phyloP scores from a whole-genome alignment of 139 green algal species.

The Coccomyxa sp. region DNA sequence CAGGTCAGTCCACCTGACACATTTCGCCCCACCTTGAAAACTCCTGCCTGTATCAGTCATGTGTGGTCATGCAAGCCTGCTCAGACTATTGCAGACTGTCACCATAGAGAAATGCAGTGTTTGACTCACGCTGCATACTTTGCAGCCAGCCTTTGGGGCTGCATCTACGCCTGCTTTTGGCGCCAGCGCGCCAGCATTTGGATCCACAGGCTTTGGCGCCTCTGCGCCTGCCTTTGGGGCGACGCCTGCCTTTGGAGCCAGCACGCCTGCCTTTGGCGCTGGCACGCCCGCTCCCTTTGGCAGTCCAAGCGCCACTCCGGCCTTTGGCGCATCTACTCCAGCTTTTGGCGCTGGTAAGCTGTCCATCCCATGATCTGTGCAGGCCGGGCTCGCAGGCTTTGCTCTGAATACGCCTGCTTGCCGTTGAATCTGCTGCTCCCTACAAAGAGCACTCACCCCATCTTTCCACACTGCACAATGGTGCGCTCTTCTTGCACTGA shows the following conservation, averaged over 20 bases:
- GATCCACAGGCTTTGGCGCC: slow-evolving; percentile 20
- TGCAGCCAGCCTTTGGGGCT: slow-evolving; percentile 27
- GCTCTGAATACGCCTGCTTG: no score
- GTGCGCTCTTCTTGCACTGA: no score
- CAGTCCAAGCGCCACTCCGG: slow-evolving; percentile 5
- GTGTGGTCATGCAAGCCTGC: background rate
- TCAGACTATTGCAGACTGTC: background rate
- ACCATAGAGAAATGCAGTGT: background rate
- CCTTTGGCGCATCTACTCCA: slow-evolving; percentile 3
- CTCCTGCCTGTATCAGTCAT: background rate
- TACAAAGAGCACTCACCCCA: no score
- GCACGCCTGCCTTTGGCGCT: slow-evolving; percentile 34
- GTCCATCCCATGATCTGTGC: background rate
- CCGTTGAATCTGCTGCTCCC: no score
- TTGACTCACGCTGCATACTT: slow-evolving; percentile 5
- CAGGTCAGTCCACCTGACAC: background rate
- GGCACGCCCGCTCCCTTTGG: slow-evolving; percentile 25
- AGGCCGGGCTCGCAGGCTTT: background rate
- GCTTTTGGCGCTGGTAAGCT: slow-evolving; percentile 35
- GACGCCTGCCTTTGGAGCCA: slow-evolving; percentile 22
- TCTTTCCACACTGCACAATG: no score
- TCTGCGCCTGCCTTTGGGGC: slow-evolving; percentile 35
- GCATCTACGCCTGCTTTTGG: slow-evolving; percentile 20
- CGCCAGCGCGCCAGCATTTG: background rate
- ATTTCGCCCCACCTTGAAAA: no score